Conservation (phyloP, 1,139 yeast species). For the Diutina neorugosa region DNA sequence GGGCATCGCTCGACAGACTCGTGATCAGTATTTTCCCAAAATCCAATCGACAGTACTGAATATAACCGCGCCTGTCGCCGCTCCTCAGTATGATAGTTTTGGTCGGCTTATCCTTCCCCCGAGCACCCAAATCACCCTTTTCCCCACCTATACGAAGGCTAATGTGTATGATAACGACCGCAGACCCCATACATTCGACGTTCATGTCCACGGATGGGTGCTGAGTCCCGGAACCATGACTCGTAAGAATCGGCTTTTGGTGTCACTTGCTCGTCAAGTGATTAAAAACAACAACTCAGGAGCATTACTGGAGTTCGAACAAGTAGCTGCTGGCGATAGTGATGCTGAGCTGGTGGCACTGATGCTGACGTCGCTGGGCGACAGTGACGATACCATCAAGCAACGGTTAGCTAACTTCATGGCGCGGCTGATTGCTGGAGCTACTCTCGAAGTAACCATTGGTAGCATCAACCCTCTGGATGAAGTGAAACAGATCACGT, state of each 20-base stretch:
- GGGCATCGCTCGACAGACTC: conserved; percentile 43
- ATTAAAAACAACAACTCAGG: conserved; percentile 27
- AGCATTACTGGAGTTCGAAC: not conserved
- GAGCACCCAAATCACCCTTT: conserved; percentile 29
- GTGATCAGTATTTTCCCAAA: conserved; percentile 46
- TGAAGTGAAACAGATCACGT: conserved; percentile 12
- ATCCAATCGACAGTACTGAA: conserved; percentile 36
- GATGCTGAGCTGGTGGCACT: not conserved
- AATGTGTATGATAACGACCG: conserved; percentile 10
- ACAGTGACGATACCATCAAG: conserved; percentile 29
- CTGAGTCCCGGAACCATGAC: conserved; percentile 59
- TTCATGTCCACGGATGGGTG: conserved; percentile 66
- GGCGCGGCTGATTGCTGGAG: conserved; percentile 43
- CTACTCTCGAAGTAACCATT: conserved; percentile 37
- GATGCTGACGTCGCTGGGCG: not conserved
- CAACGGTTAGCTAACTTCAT: conserved; percentile 50
- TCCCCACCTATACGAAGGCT: conserved; percentile 53
- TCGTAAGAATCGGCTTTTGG: conserved; percentile 56
- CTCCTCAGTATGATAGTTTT: conserved; percentile 16
- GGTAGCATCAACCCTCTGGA: conserved; percentile 23
- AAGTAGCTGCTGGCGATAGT: not conserved
- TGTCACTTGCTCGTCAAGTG: conserved; percentile 61
- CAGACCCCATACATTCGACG: conserved; percentile 21
- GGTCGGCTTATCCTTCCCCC: conserved; percentile 25
- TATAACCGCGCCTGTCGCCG: conserved; percentile 35